Evolutionary conservation across 1,139 yeast genomes (phyloP).

Genomic region (Tardiomyces depauwii): DNA sequence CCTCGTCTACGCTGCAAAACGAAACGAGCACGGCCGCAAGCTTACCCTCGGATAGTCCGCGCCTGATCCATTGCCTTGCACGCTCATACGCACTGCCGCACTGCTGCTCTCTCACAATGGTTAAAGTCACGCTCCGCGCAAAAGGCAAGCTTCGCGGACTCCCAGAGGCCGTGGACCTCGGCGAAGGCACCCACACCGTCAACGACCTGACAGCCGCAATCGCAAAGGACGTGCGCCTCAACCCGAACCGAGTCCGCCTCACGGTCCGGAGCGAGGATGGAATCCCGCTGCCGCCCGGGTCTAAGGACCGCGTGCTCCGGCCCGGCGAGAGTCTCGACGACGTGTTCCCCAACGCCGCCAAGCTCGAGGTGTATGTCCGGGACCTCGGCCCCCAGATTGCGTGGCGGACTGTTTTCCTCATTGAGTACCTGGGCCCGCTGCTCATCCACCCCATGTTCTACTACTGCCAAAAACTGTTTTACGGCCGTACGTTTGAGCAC

Average conservation of each 20-base stretch:
- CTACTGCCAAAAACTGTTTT: constrained; percentile 27
- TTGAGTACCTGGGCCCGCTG: constrained; percentile 87
- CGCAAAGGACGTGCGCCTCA: constrained; percentile 20
- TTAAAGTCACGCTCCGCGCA: constrained; percentile 16
- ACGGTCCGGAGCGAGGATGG: constrained; percentile 22
- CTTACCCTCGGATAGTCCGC: no score
- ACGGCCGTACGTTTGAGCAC: constrained; percentile 29
- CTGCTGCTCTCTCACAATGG: constrained; percentile 5
- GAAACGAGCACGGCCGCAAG: no score
- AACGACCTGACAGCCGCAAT: constrained; percentile 15
- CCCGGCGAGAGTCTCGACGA: constrained; percentile 24
- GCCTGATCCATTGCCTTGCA: no score
- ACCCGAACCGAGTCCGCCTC: constrained; percentile 24
- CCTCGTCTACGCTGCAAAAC: no score
- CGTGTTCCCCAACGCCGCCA: constrained; percentile 25
- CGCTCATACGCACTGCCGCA: no score
- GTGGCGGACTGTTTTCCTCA: constrained; percentile 78
- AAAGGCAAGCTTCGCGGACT: constrained; percentile 18
- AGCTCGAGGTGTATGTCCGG: constrained; percentile 42
- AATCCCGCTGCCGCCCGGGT: constrained; percentile 7
- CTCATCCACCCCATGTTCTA: constrained; percentile 66
- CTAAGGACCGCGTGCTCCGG: constrained; percentile 27
- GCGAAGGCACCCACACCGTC: constrained; percentile 14
- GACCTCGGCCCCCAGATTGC: constrained; percentile 90
- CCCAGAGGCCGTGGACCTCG: constrained; percentile 19